Evolutionary conservation across 257 asterid genomes (phyloP), one percentile per base, ranked within the genome.

Genomic region (Jacaranda mimosifolia): DNA sequence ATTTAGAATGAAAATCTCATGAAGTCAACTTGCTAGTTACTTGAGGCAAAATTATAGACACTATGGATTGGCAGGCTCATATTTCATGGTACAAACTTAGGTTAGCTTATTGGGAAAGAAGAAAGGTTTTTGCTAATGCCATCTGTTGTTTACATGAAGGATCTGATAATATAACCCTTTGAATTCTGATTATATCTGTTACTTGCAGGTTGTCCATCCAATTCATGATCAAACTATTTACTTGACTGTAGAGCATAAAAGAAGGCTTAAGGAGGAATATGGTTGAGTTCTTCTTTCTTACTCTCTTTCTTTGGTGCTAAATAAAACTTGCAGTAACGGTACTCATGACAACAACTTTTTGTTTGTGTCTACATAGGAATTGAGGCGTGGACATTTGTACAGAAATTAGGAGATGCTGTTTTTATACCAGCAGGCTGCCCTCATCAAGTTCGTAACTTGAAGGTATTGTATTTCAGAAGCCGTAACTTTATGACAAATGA

Each of bases 181-280:
- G 32, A 26, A 4, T 18, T 68, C 6, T 53, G 4, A 38, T 42
- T 53, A 35, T 76, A 35, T 76, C 45, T 71, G 56, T 77, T 72
- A 56, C 70, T 65, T 57, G 63, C 87, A 90, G 94, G 90, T 91
- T 62, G 69, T 85, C 68, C 97, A 90, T 80, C 94, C 97, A 55
- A 90, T 91, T 76, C 97, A 90, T 72, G 96, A 91, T 74, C 94
- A 91, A 77, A 83, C 94, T 11, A 77, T 91, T 70, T 91, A 88
- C 88, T 78, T 91, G 79, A 88, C 86, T n/a, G 45, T 35, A 46
- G 84, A 77, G 84, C 91, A 85, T 65, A 87, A 80, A 70, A 83
- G 40, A 15, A 83, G 75, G 68, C 91, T 87, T 21, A 85, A 85
- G 72, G 82, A 85, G 80, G 91, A 85, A 83, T 87, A 85, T 63